Conservation (phyloP, 2,329 filamentous ascomycete species). For the Nemania diffusa region DNA sequence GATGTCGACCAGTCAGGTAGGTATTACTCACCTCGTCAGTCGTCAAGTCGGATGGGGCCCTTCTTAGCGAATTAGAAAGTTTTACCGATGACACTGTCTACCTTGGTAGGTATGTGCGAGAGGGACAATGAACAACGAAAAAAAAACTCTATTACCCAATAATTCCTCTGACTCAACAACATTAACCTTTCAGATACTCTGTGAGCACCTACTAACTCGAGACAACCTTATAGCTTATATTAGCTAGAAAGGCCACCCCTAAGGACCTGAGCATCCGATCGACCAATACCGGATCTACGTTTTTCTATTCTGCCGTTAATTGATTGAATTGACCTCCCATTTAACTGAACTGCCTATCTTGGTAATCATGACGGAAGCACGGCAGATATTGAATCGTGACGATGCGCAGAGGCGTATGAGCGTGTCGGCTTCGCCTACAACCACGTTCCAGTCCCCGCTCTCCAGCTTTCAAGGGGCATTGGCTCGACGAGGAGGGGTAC, state of each 20-base stretch:
- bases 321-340: background rate
- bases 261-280: background rate
- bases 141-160: constrained; percentile 22
- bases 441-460: constrained; percentile 78
- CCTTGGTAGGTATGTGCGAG: background rate
- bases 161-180: constrained; percentile 25
- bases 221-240: background rate
- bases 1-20: constrained; percentile 22
- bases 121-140: background rate
- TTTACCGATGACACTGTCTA: background rate
- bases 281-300: background rate
- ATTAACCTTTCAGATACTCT: background rate
- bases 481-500: constrained; percentile 54
- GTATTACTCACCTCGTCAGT: constrained; percentile 17
- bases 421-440: constrained; percentile 78
- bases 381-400: constrained; percentile 59
- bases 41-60: constrained; percentile 18
- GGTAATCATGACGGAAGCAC: constrained; percentile 56
- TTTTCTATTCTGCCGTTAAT: background rate
- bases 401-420: constrained; percentile 68
- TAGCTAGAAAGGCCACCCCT: background rate
- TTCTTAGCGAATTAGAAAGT: constrained; percentile 24
- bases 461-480: constrained; percentile 68
- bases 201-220: background rate
- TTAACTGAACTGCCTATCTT: constrained; percentile 8